Base-by-base conservation (phyloP, 2,329 filamentous ascomycete species). In the Calycina herbarum region DNA sequence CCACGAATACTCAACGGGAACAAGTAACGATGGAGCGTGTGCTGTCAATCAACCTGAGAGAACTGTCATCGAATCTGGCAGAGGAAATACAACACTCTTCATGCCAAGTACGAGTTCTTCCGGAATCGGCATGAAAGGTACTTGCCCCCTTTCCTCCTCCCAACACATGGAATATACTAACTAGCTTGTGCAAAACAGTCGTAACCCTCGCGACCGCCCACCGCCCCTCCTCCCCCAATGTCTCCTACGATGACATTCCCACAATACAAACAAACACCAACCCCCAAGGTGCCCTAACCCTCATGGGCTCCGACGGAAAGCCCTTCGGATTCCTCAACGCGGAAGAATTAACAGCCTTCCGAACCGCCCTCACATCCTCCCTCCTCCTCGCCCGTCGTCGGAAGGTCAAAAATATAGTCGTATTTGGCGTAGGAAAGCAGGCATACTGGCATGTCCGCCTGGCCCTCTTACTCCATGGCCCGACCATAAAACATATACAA, bases 401-500 rank as follows among this genome's bases (percentile, higher is more conserved):
- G 64, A 84, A 85, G 33, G 89, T 96, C 54, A 88, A 89, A 74
- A 92, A 89, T 15, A 75, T 97, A 11, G 89, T 90, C 15, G 89
- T 96, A 62, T 98, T 97, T 76, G 94, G 94, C 29, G 89, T 90
- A 40, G 94, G 94, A 57, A 88, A 90, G 71, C 94, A 97, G 80
- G 94, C 94, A 13, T 96, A 94, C 80, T 98, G 94, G 94, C 94
- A 97, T 76, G 87, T 96, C 56, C 89, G 93, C 0, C 84, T 98
- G 4, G 89, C 94, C 0, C 83, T 98, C 11, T 83, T 94, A 69
- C 83, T 95, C 60, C 89, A 85, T 27, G 86, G 86, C 1, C 63
- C 80, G 57, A 91, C 92, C 24, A 89, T 97, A 71, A 88, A 89
- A 72, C 86, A 90, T 66, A 85, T 97, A 59, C 89, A 94, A 78